These are phyloP conservation scores for Pleurotus ostreatus DNA, from an alignment of 768 basidiomycete genomes.

Conservation along the genomic window DNA sequence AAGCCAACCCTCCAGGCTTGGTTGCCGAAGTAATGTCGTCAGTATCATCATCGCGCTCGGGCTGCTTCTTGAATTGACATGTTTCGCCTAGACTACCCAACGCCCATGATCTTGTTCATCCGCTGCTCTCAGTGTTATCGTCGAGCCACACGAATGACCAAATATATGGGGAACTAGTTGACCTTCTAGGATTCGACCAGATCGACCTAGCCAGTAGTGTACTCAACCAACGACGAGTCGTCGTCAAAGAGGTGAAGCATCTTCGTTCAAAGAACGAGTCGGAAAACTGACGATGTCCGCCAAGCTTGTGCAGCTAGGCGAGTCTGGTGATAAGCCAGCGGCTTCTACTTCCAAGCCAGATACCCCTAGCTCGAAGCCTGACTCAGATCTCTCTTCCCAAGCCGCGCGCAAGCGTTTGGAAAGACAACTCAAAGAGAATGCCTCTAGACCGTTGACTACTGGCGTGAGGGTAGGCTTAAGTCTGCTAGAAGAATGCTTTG, in stretches of 20 bases:
- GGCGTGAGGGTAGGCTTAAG: slow-evolving; percentile 42
- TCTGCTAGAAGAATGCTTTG: not conserved
- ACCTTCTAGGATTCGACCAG: slow-evolving; percentile 80
- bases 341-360: not conserved
- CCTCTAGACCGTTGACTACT: slow-evolving; percentile 62
- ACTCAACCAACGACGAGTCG: slow-evolving; percentile 46
- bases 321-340: not conserved
- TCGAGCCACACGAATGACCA: slow-evolving; percentile 56
- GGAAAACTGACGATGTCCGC: slow-evolving; percentile 2
- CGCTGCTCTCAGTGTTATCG: slow-evolving; percentile 37
- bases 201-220: slow-evolving; percentile 77
- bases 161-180: slow-evolving; percentile 74
- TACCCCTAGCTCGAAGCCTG: not conserved
- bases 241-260: slow-evolving; percentile 45
- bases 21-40: slow-evolving; percentile 20
- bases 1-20: slow-evolving; percentile 5
- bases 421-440: slow-evolving; percentile 53
- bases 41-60: slow-evolving; percentile 10
- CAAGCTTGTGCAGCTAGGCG: not conserved
- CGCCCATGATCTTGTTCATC: slow-evolving; percentile 21
- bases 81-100: slow-evolving; percentile 21
- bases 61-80: too few species aligned
- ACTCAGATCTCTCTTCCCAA: slow-evolving; percentile 28
- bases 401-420: slow-evolving; percentile 63
- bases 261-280: not conserved